Evolutionary conservation across 371 early-diverging fungal genomes (phyloP).

Genomic region (Mucor indicus): DNA sequence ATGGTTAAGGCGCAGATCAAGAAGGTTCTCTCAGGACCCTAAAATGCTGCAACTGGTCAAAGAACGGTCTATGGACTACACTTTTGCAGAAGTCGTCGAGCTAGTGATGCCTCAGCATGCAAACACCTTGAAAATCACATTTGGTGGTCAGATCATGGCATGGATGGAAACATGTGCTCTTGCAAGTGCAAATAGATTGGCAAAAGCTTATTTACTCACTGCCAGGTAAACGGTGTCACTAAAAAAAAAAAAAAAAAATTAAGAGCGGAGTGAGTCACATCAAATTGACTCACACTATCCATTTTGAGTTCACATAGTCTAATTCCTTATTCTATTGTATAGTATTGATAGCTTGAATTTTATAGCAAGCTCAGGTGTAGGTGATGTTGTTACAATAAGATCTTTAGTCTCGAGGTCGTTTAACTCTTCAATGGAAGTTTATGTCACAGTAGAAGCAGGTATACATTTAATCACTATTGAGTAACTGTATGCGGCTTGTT

Average conservation of each 20-base stretch:
- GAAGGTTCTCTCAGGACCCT: constrained; percentile 42
- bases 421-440: constrained; percentile 60
- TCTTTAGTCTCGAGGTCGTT: constrained; percentile 57
- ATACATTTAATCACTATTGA: not conserved
- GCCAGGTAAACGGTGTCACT: constrained; percentile 45
- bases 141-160: constrained; percentile 80
- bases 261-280: constrained; percentile 5
- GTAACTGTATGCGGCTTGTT: too few relatives aligned
- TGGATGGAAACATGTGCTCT: constrained; percentile 75
- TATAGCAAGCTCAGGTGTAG: constrained; percentile 50
- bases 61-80: constrained; percentile 41
- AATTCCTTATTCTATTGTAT: not conserved
- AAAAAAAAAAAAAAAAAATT: constrained; percentile 7
- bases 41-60: constrained; percentile 25
- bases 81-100: constrained; percentile 66
- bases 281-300: constrained; percentile 3
- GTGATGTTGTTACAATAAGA: constrained; percentile 59
- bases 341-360: constrained; percentile 57
- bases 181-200: constrained; percentile 62
- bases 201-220: constrained; percentile 54
- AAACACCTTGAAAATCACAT: constrained; percentile 68
- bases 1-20: constrained; percentile 20
- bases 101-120: constrained; percentile 77
- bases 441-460: constrained; percentile 60
- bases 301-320: not conserved